Conservation (phyloP, 768 basidiomycete species). For the Wakefieldia striispora region DNA sequence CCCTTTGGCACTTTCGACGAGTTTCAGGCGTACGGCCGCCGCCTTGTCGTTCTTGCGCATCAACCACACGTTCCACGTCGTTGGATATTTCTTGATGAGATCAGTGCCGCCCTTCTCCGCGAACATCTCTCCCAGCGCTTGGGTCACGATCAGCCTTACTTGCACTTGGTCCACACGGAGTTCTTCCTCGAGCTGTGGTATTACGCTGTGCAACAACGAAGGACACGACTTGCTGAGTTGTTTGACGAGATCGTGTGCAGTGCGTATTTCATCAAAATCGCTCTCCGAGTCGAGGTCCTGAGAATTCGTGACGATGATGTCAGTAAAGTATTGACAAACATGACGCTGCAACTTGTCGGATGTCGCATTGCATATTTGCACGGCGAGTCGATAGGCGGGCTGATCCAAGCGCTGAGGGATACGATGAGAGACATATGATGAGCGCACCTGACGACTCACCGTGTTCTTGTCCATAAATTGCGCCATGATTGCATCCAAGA, state of each 20-base stretch:
- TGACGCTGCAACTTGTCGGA: conserved; percentile 86
- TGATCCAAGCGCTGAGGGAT: conserved; percentile 58
- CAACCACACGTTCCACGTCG: conserved; percentile 85
- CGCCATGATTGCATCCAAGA: conserved; percentile 76
- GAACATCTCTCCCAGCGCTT: conserved; percentile 89
- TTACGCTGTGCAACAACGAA: conserved; percentile 79
- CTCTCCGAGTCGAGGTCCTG: conserved; percentile 53
- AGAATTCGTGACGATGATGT: conserved; percentile 68
- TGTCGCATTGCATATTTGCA: conserved; percentile 79
- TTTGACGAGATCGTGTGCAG: conserved; percentile 83
- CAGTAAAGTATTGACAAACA: conserved; percentile 90
- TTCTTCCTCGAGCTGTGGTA: conserved; percentile 92
- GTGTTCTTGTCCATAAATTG: conserved; percentile 83
- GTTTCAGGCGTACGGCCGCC: conserved; percentile 66
- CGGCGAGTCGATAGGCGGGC: conserved; percentile 77
- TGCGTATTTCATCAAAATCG: conserved; percentile 64
- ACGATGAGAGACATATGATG: conserved; percentile 1
- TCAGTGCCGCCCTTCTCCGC: conserved; percentile 72
- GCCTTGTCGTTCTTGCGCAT: conserved; percentile 75
- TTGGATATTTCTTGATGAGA: conserved; percentile 74
- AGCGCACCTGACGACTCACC: conserved; percentile 40
- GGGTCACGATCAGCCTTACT: conserved; percentile 77
- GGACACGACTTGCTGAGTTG: conserved; percentile 80
- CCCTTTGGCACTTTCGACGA: conserved; percentile 67
- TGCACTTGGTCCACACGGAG: conserved; percentile 71